Evolutionary conservation across 805 yeast genomes (phyloP), one percentile per base, ranked within the genome.

Genomic region (Lachancea kluyveri): DNA sequence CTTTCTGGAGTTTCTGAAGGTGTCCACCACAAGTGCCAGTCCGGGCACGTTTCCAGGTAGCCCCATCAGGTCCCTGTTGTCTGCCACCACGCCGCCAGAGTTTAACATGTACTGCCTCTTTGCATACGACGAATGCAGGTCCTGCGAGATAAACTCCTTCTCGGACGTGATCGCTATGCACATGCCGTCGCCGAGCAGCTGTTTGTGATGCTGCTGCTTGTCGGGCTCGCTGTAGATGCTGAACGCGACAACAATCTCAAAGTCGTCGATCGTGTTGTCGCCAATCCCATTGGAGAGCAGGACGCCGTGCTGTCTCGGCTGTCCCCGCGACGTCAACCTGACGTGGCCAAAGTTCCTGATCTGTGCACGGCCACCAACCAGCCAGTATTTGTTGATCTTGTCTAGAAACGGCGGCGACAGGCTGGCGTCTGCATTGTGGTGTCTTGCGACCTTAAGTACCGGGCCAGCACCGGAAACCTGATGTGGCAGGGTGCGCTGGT

Each of bases 251-350:
- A 35, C 36, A 6, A 41, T 40, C 37, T 54, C 60, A 31, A 53
- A 53, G 36, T 54, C 53, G 42, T 53, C 46, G 13, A 54, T 50
- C n/a, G 36, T 42, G 35, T 52, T 53, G 32, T 54, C 60, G 14
- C 60, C 60, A 20, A 52, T 35, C 3, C 57, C 59, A 35, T 53
- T 54, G 12, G 60, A 54, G 14, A 54, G 36, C 12, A 54, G 27
- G 6, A 43, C 21, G 11, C 60, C 60, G 21, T 43, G 35, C 11
- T 35, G 36, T 13, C 43, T 37, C 6, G 39, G 31, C 6, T 37
- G 30, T 11, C 45, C 47, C 12, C 34, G 33, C 15, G 37, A 40
- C 1, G 54, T 46, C 14, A 54, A 38, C 27, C 43, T 40, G 5
- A 54, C 39, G 20, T 32, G 39, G n/a, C 41, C 48, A n/a, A 32